These are phyloP conservation scores for Plasmodium billcollinsi DNA, from an alignment of 169 alveolate genomes.

Conservation along the genomic window DNA sequence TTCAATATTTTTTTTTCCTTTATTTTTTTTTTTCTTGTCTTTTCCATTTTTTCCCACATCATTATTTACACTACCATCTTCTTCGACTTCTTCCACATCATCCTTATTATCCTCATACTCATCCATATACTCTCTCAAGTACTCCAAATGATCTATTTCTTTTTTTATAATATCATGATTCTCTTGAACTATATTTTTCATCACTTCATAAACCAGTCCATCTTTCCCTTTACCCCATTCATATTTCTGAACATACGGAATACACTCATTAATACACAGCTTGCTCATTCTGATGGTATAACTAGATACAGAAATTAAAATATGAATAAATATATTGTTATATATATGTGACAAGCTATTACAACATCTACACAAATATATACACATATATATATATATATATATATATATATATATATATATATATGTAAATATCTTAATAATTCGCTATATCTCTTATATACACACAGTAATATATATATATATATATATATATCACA, in stretches of 20 bases:
- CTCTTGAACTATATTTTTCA: slow-evolving; percentile 48
- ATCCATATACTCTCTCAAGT: slow-evolving; percentile 22
- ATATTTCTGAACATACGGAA: slow-evolving; percentile 62
- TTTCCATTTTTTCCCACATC: neutral
- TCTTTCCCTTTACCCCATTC: slow-evolving; percentile 69
- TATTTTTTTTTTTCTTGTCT: neutral
- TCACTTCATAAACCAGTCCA: slow-evolving; percentile 55
- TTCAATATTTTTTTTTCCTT: neutral
- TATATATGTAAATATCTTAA: neutral
- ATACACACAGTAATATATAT: too few relatives aligned
- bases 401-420: slow-evolving; percentile 6
- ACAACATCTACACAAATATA: neutral
- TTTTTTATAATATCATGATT: slow-evolving; percentile 45
- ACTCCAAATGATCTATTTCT: slow-evolving; percentile 21
- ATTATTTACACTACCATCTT: neutral
- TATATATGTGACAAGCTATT: neutral
- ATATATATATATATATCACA: too few relatives aligned
- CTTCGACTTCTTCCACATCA: neutral
- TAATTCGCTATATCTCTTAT: too few relatives aligned
- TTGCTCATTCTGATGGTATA: slow-evolving; percentile 39
- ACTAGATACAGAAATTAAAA: neutral
- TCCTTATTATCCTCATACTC: slow-evolving; percentile 8
- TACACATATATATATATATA: slow-evolving; percentile 2
- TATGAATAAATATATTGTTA: too few relatives aligned
- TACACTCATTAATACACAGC: slow-evolving; percentile 58